A percentile compares a stretch with the other conserved stretches of the same genome.
These are phyloP conservation scores for Trichosporon sp. DNA, from an alignment of 1,284 basidiomycete species.

Conservation along the genomic window DNA sequence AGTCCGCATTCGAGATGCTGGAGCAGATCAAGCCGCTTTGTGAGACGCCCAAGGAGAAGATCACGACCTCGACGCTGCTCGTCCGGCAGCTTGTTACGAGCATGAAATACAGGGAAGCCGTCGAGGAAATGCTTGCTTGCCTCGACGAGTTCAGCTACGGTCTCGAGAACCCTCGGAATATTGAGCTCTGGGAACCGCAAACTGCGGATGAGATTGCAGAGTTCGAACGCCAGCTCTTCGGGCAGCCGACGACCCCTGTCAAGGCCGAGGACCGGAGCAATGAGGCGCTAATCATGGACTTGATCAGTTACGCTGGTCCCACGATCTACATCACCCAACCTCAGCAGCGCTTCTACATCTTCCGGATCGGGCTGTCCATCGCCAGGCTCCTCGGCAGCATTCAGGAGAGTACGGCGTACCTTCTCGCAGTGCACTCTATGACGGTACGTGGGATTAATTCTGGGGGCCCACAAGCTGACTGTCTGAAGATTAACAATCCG, in stretches of 20 bases:
- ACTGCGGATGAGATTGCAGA: constrained; percentile 20
- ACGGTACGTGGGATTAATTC: constrained; percentile 6
- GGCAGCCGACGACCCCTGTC: background rate
- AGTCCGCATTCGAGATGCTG: constrained; percentile 20
- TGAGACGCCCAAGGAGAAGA: constrained; percentile 20
- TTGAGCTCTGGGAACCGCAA: constrained; percentile 13
- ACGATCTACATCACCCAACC: constrained; percentile 28
- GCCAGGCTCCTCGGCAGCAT: constrained; percentile 13
- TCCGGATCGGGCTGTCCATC: constrained; percentile 26
- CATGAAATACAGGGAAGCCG: constrained; percentile 17
- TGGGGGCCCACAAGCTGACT: background rate
- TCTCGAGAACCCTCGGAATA: constrained; percentile 12
- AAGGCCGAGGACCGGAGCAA: constrained; percentile 14
- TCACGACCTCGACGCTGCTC: constrained; percentile 22
- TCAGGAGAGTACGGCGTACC: constrained; percentile 26
- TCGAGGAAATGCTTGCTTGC: constrained; percentile 15
- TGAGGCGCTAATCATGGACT: constrained; percentile 22
- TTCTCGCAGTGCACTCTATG: constrained; percentile 23
- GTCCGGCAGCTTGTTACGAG: constrained; percentile 26
- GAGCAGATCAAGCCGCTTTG: constrained; percentile 20
- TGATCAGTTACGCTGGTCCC: constrained; percentile 31
- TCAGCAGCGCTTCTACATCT: constrained; percentile 16
- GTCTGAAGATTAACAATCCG: constrained; percentile 11
- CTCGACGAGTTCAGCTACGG: constrained; percentile 27
- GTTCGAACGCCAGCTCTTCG: constrained; percentile 7